phyloP scores from a whole-genome alignment of 495 filamentous ascomycete species.

The Daldinia grandis region DNA sequence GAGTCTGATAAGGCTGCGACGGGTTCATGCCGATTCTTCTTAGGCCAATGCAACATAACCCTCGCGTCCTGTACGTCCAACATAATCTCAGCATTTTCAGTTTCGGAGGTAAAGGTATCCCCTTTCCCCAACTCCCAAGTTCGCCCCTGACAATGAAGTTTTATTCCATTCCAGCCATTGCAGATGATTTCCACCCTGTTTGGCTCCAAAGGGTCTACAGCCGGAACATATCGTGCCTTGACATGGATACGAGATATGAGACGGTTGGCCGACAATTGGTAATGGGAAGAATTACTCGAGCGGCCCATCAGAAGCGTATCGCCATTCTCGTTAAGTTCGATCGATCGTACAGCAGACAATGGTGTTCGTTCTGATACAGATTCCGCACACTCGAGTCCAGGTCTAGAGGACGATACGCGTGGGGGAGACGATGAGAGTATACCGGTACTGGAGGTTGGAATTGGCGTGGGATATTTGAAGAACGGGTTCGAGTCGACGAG shows the following conservation, averaged over 20 bases:
- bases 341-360: slow-evolving; percentile 77
- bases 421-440: slow-evolving; percentile 90
- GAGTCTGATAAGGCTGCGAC: slow-evolving; percentile 71
- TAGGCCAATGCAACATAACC: slow-evolving; percentile 88
- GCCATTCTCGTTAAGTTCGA: slow-evolving; percentile 83
- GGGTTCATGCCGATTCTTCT: slow-evolving; percentile 65
- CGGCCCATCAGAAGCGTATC: slow-evolving; percentile 86
- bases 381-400: slow-evolving; percentile 64
- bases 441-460: slow-evolving; percentile 91
- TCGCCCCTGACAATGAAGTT: slow-evolving; percentile 89
- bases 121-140: slow-evolving; percentile 87
- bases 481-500: slow-evolving; percentile 52
- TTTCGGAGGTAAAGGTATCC: slow-evolving; percentile 89
- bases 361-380: slow-evolving; percentile 89
- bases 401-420: slow-evolving; percentile 62
- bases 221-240: slow-evolving; percentile 81
- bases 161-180: slow-evolving; percentile 94
- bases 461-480: slow-evolving; percentile 83
- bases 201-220: slow-evolving; percentile 65
- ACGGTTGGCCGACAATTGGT: slow-evolving; percentile 89
- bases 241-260: slow-evolving; percentile 93
- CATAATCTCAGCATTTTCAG: slow-evolving; percentile 90
- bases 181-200: slow-evolving; percentile 86
- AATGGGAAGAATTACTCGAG: slow-evolving; percentile 90
- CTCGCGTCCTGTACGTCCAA: slow-evolving; percentile 93